A percentile compares a stretch with the other conserved stretches of the same genome.
Evolutionary conservation across 1,284 basidiomycete genomes (phyloP).

Genomic region (Ceratobasidium theobromae): DNA sequence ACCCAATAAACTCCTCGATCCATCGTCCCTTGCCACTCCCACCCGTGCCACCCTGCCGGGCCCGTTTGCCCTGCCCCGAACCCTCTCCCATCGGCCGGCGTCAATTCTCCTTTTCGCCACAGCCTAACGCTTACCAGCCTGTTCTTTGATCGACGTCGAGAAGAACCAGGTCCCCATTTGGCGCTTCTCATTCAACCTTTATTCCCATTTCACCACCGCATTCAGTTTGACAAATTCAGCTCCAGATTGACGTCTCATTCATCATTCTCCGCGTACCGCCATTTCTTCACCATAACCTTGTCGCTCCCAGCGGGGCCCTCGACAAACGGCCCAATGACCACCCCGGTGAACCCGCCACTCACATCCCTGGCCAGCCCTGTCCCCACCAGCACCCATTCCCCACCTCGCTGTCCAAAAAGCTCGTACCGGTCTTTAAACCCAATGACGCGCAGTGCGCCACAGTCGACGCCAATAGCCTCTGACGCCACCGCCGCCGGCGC

Average conservation of each 20-base stretch:
- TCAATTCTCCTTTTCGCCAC: not conserved
- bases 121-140: not conserved
- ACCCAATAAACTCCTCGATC: not conserved
- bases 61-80: too few species aligned
- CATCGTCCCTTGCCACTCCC: too few species aligned
- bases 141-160: not conserved
- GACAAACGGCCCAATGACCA: slow-evolving; percentile 27
- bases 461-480: not conserved
- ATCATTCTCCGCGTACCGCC: not conserved
- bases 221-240: not conserved
- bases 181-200: not conserved
- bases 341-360: slow-evolving; percentile 30
- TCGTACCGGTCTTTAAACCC: slow-evolving; percentile 3
- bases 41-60: too few species aligned
- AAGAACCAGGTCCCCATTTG: too few species aligned
- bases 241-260: not conserved
- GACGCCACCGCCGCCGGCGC: not conserved
- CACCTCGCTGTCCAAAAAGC: slow-evolving; percentile 2
- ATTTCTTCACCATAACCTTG: slow-evolving; percentile 1
- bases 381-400: slow-evolving; percentile 6
- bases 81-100: not conserved
- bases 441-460: slow-evolving; percentile 19
- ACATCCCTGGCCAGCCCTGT: slow-evolving; percentile 13
- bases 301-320: not conserved
- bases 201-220: too few species aligned